Evolutionary conservation across 2,329 filamentous ascomycete genomes (phyloP).

Genomic region (Alternaria longipes): DNA sequence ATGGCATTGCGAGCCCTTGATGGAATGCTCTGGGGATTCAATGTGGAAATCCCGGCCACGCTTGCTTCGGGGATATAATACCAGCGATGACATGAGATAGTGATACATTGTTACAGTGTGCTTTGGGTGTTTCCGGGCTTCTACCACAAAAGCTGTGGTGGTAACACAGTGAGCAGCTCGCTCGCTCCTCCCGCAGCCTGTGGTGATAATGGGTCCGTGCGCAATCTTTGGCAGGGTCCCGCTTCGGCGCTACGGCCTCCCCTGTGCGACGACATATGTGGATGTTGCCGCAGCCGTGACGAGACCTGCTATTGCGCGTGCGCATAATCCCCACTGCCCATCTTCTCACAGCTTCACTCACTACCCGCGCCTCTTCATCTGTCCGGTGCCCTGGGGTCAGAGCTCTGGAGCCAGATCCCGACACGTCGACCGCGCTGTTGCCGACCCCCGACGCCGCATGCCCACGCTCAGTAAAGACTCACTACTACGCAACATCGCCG

Average conservation of each 20-base stretch:
- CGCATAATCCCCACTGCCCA: slow-evolving; percentile 8
- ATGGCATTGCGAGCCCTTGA: not conserved
- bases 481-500: slow-evolving; percentile 34
- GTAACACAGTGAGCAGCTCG: slow-evolving; percentile 3
- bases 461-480: slow-evolving; percentile 33
- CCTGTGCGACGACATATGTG: slow-evolving; percentile 19
- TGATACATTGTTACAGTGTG: not conserved
- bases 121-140: not conserved
- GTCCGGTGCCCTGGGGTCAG: slow-evolving; percentile 26
- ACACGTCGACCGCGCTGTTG: slow-evolving; percentile 30
- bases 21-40: not conserved
- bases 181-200: slow-evolving; percentile 6
- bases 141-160: not conserved
- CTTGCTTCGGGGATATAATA: not conserved
- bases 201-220: slow-evolving; percentile 15
- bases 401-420: slow-evolving; percentile 34
- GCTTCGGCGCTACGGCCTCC: slow-evolving; percentile 23
- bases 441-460: slow-evolving; percentile 43
- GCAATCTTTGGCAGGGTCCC: slow-evolving; percentile 7
- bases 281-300: slow-evolving; percentile 13
- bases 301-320: slow-evolving; percentile 12
- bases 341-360: not conserved
- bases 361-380: slow-evolving; percentile 2
- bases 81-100: no score
- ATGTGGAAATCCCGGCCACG: not conserved